These are phyloP conservation scores for Anthracocystis walkeri DNA, from an alignment of 1,284 basidiomycete genomes.

Conservation along the genomic window DNA sequence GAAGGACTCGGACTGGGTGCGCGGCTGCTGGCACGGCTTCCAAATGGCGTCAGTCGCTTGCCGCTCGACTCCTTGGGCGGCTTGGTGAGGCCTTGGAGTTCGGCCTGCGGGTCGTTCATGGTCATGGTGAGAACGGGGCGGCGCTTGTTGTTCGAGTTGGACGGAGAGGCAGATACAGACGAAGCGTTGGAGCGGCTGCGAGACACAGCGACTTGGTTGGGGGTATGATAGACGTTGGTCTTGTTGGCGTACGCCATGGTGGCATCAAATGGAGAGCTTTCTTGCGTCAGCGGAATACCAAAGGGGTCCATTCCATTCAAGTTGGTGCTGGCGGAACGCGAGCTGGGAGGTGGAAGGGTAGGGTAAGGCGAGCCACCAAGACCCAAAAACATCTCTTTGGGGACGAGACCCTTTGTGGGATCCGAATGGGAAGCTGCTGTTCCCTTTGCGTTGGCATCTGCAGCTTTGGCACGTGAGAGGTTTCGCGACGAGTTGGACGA, in stretches of 20 bases:
- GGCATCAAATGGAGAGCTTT: slow-evolving; percentile 47
- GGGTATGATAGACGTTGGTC: slow-evolving; percentile 48
- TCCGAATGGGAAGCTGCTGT: slow-evolving; percentile 10
- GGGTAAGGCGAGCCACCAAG: slow-evolving; percentile 60
- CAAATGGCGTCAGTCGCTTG: slow-evolving; percentile 53
- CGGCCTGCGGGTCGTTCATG: slow-evolving; percentile 59
- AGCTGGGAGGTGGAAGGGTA: slow-evolving; percentile 20
- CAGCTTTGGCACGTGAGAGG: slow-evolving; percentile 6
- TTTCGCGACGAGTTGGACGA: slow-evolving; percentile 5
- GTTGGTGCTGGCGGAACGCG: not conserved
- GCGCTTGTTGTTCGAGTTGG: slow-evolving; percentile 17
- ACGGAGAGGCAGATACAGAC: slow-evolving; percentile 9
- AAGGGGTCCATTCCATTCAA: slow-evolving; percentile 48
- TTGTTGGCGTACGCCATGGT: slow-evolving; percentile 51
- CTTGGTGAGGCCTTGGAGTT: slow-evolving; percentile 58
- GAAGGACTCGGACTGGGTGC: slow-evolving; percentile 49
- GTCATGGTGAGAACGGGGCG: slow-evolving; percentile 57
- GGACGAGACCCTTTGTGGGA: slow-evolving; percentile 32
- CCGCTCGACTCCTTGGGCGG: slow-evolving; percentile 31
- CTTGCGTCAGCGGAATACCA: slow-evolving; percentile 51
- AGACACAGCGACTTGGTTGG: slow-evolving; percentile 34
- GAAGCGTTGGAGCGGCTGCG: slow-evolving; percentile 29
- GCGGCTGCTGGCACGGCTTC: slow-evolving; percentile 48
- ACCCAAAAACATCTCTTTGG: slow-evolving; percentile 57
- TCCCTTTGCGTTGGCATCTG: slow-evolving; percentile 1